These are phyloP conservation scores for Suillus placidus DNA, from an alignment of 768 basidiomycete species.

Conservation along the genomic window DNA sequence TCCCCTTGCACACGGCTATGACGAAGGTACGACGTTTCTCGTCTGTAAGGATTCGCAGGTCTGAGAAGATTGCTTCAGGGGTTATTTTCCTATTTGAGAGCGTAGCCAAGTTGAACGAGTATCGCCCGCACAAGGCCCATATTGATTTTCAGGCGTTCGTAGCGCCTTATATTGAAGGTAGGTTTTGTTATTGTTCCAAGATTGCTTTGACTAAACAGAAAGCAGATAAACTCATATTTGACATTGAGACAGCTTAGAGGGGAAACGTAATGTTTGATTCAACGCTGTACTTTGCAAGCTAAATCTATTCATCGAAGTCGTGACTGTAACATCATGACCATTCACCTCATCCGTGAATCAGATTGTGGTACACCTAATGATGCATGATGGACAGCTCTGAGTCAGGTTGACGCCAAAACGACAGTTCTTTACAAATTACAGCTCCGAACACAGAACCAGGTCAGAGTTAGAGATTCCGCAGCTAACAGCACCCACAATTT, in stretches of 20 bases:
- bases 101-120: conserved; percentile 16
- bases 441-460: background rate
- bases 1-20: conserved; percentile 22
- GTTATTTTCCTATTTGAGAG: conserved; percentile 29
- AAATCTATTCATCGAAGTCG: no score
- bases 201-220: background rate
- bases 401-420: background rate
- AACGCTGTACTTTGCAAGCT: no score
- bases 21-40: conserved; percentile 20
- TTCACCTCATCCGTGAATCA: background rate
- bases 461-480: no score
- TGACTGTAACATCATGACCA: background rate
- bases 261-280: background rate
- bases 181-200: background rate
- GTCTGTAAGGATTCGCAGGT: no score
- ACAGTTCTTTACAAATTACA: conserved; percentile 10
- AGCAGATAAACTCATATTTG: conserved; percentile 28
- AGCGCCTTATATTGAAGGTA: conserved; percentile 25
- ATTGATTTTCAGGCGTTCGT: conserved; percentile 10
- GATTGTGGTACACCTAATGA: background rate
- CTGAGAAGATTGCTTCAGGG: conserved; percentile 15
- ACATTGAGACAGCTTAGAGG: conserved; percentile 20
- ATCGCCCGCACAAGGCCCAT: conserved; percentile 21
- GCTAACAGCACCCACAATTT: background rate
- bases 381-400: no score